Base-by-base conservation (phyloP, 2,329 filamentous ascomycete species). In the Pseudogymnoascus sp. region DNA sequence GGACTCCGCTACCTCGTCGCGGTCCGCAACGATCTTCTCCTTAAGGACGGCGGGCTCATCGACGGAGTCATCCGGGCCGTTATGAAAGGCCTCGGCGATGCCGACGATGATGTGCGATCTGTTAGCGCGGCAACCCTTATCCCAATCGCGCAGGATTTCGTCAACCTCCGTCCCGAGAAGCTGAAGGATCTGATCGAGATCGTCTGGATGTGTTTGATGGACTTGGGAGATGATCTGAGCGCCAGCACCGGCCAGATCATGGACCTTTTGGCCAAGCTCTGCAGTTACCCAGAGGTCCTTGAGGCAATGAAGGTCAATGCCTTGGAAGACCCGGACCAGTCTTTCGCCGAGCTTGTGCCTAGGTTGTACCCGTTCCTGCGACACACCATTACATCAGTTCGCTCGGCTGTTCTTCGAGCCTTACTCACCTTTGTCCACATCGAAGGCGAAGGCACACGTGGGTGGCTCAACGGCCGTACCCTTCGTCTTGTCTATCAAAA, bases 181-280 rank as follows among this genome's bases (percentile, higher is more conserved):
- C 81, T 99, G 33, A 87, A 93, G 66, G 82, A 84, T 31, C 84
- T 99, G 40, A 96, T 97, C 74, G 88, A 90, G 72, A 96, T 97
- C 64, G 93, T 99, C 29, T 99, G 95, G 95, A 90, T 96, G 72
- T 97, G 95, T 77, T 80, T 99, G 24, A 96, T 93, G 3, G 96
- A 96, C 73, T 80, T 99, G n/a, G 93, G 93, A 67, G 95, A 99
- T 73, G 95, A 99, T 72, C 81, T 99, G 16, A 97, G 93, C 74
- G 95, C 95, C 3, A 97, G 95, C 74, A 99, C 96, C 8, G 95
- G 95, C 59, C 96, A 92, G 63, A 96, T 99, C 62, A 99, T 99
- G 96, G 96, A 99, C 74, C 83, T 99, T 42, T 82, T 99, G 16
- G 95, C 96, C 13, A 97, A 95, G 65, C 85, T 99, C 1, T 99